Conservation (phyloP, 768 basidiomycete genomes). For the Xanthoconium stramineum region DNA sequence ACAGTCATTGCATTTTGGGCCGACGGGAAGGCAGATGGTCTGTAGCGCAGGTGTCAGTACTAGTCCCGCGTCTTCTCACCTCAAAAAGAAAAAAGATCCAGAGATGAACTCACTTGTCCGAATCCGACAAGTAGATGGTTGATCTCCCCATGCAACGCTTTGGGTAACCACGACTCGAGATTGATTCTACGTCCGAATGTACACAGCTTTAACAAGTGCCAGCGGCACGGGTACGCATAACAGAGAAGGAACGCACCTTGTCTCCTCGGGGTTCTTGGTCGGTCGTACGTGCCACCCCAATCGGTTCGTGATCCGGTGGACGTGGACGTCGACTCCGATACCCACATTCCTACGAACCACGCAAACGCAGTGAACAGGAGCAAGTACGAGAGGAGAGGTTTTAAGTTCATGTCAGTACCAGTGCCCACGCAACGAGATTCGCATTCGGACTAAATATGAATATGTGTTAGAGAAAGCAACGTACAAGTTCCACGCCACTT, state of each 20-base stretch:
- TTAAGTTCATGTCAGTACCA: background rate
- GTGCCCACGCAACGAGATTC: background rate
- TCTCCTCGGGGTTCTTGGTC: slow-evolving; percentile 86
- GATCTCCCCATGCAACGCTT: slow-evolving; percentile 67
- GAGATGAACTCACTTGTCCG: slow-evolving; percentile 56
- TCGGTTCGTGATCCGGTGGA: slow-evolving; percentile 91
- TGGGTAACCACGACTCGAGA: slow-evolving; percentile 81
- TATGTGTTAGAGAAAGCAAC: slow-evolving; percentile 17
- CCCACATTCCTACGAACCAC: slow-evolving; percentile 63
- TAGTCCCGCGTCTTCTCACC: background rate
- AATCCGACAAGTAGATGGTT: slow-evolving; percentile 83
- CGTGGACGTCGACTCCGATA: slow-evolving; percentile 95
- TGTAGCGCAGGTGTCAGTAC: slow-evolving; percentile 22
- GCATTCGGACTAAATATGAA: background rate
- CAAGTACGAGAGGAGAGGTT: background rate
- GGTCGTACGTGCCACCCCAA: slow-evolving; percentile 87
- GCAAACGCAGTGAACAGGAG: background rate
- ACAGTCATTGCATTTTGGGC: slow-evolving; percentile 64
- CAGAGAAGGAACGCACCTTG: slow-evolving; percentile 47
- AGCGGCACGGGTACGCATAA: background rate
- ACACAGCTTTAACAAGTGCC: too few relatives aligned
- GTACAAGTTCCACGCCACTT: slow-evolving; percentile 81
- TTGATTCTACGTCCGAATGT: slow-evolving; percentile 48
- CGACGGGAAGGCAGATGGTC: slow-evolving; percentile 66
- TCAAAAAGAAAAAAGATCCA: too few relatives aligned